These are phyloP conservation scores for Pleurotus platypus DNA, from an alignment of 768 basidiomycete genomes.

Conservation along the genomic window DNA sequence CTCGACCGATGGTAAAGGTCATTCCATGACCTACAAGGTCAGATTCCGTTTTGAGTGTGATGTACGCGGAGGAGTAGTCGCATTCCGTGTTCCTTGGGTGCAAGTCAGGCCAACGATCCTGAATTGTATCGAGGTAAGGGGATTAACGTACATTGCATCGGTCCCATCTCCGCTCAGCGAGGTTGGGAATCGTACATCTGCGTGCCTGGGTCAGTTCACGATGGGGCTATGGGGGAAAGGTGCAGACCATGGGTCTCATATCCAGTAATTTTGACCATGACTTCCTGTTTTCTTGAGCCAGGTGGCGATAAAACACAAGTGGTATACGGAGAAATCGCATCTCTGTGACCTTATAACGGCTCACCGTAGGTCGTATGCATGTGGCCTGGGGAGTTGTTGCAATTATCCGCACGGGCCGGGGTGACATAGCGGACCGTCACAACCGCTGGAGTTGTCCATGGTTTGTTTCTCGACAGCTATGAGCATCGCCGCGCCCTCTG, in stretches of 20 bases:
- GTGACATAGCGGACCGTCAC: too few relatives aligned
- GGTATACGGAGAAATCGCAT: too few relatives aligned
- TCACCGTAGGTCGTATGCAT: too few relatives aligned
- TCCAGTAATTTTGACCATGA: conserved; percentile 45
- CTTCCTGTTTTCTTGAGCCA: not conserved
- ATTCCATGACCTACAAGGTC: conserved; percentile 85
- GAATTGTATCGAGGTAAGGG: not conserved
- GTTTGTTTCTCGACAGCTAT: too few relatives aligned
- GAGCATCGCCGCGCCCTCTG: too few relatives aligned
- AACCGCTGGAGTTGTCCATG: too few relatives aligned
- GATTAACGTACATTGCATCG: conserved; percentile 76
- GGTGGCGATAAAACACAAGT: not conserved
- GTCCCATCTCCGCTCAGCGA: conserved; percentile 89
- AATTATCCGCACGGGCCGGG: too few relatives aligned
- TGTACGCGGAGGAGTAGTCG: conserved; percentile 94
- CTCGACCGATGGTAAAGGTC: conserved; percentile 94
- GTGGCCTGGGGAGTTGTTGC: too few relatives aligned
- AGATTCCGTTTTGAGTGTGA: conserved; percentile 72
- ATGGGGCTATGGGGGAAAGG: not conserved
- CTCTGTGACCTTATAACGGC: too few relatives aligned
- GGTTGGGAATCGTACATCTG: conserved; percentile 91
- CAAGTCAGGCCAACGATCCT: not conserved
- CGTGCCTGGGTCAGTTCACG: not conserved
- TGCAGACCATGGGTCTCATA: conserved; percentile 55
- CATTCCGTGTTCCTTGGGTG: conserved; percentile 84